Conservation (phyloP, 2,329 filamentous ascomycete genomes). For the Botrytis medusae region DNA sequence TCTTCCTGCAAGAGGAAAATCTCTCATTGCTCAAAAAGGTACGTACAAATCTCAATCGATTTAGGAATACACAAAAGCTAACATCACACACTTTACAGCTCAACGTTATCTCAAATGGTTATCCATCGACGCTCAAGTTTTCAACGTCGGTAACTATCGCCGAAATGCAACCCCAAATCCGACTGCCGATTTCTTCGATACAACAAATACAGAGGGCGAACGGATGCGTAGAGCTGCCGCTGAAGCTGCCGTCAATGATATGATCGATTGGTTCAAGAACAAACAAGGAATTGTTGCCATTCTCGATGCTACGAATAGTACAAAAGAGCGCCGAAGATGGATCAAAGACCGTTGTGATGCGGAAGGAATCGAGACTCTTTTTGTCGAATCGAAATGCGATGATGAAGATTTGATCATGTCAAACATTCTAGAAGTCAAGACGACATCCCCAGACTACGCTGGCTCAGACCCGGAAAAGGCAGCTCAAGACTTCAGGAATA, state of each 20-base stretch:
- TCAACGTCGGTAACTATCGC: conserved; percentile 97
- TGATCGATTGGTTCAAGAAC: conserved; percentile 86
- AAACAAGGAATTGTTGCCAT: conserved; percentile 84
- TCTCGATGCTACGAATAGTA: conserved; percentile 95
- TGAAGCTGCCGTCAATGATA: conserved; percentile 87
- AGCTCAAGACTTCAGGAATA: conserved; percentile 86
- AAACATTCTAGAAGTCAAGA: conserved; percentile 97
- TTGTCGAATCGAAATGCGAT: conserved; percentile 96
- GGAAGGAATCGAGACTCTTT: conserved; percentile 84
- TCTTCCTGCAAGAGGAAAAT: conserved; percentile 92
- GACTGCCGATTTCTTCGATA: conserved; percentile 93
- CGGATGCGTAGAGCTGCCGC: conserved; percentile 83
- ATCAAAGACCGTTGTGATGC: conserved; percentile 76
- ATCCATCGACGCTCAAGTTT: conserved; percentile 87
- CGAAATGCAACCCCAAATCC: conserved; percentile 87
- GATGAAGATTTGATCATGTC: conserved; percentile 95
- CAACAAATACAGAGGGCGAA: conserved; percentile 84
- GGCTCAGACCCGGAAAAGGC: conserved; percentile 92
- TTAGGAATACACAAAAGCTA: neutral
- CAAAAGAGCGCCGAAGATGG: conserved; percentile 85
- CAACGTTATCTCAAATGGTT: conserved; percentile 96
- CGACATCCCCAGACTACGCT: conserved; percentile 89
- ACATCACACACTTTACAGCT: conserved; percentile 52
- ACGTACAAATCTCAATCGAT: conserved; percentile 13
- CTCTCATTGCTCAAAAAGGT: conserved; percentile 97